Evolutionary conservation across 1,284 basidiomycete species (phyloP), one percentile per base, ranked within the genome.

Genomic region (Hypsizygus ulmarius): DNA sequence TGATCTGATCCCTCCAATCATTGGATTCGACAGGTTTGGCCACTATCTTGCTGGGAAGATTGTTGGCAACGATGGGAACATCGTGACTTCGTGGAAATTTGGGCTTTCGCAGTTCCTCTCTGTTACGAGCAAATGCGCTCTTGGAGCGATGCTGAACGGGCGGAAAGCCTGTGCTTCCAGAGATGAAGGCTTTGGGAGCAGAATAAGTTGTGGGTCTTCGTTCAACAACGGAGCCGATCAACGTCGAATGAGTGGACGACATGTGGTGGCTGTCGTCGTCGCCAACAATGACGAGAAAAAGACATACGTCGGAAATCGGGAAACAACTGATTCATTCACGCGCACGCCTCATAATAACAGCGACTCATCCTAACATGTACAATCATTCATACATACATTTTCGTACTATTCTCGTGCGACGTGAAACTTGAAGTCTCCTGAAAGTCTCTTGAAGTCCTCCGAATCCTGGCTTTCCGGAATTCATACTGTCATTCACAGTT

Each of bases 221-320:
- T 63, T 85, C 82, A 43, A 81, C 61, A 2, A 85, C 75, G 4
- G 81, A 77, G 16, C 83, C 82, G 29, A 84, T 64, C 30, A 84
- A 64, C 14, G 62, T 35, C 29, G 52, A 33, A 35, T 51, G 49
- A 49, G 50, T 58, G 21, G 54, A 44, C n/a, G 58, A 53, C 59
- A 57, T 58, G 9, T 11, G 18, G n/a, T 5, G 5, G 19, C 14
- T n/a, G 51, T 56, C 16, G 44, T 43, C 16, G 37, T 39, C 32
- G 46, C 10, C 35, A 37, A 25, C 12, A 29, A 35, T 10, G 42
- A 39, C 10, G 42, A 39, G 40, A 11, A 15, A 8, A 4, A 15
- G 14, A 48, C n/a, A 29, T 32, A 37, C 38, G 19, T 33, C 14
- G 34, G 18, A 14, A 10, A n/a, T n/a, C n/a, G n/a, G n/a, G n/a